Evolutionary conservation across 2,329 filamentous ascomycete species (phyloP), one percentile per base, ranked within the genome.

Genomic region (Trichothecium sympodiale): DNA sequence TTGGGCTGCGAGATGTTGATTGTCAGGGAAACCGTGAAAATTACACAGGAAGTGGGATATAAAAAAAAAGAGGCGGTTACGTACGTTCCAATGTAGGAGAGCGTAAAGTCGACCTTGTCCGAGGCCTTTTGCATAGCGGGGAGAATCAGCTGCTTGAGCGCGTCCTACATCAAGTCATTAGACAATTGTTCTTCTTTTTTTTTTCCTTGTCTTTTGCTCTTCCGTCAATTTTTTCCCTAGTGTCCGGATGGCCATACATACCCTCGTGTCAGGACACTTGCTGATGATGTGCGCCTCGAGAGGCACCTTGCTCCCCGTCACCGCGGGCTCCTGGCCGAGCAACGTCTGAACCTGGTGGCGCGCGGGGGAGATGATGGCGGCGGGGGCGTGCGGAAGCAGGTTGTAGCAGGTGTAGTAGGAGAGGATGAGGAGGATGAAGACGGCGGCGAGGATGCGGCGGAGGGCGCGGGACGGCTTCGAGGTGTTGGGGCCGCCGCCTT

Each of bases 201-300:
- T 20, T n/a, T n/a, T n/a, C n/a, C n/a, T n/a, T n/a, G n/a, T n/a
- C n/a, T n/a, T n/a, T n/a, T n/a, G n/a, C n/a, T n/a, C n/a, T n/a
- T n/a, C n/a, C n/a, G n/a, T 25, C 20, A 10, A 25, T 25, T 10
- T 6, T 25, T 6, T 6, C 6, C 10, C 20, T 6, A 25, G 20
- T 9, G 31, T 10, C 10, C 20, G n/a, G 31, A 23, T 28, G 18
- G 41, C 60, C n/a, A n/a, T n/a, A n/a, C n/a, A 9, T 51, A 74
- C 71, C 56, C 70, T 72, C 3, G 91, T 87, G 59, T 98, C 91
- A 0, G 89, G 88, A 51, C 91, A 98, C 68, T 96, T 95, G 62
- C 79, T 84, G 80, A 96, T 98, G 48, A 96, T 91, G 57, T 96
- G 89, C 38, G 86, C 84, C 56, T 98, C 91, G 3, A 98, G 61